These are phyloP conservation scores for Tulasnella sp. DNA, from an alignment of 768 basidiomycete genomes.

Conservation along the genomic window DNA sequence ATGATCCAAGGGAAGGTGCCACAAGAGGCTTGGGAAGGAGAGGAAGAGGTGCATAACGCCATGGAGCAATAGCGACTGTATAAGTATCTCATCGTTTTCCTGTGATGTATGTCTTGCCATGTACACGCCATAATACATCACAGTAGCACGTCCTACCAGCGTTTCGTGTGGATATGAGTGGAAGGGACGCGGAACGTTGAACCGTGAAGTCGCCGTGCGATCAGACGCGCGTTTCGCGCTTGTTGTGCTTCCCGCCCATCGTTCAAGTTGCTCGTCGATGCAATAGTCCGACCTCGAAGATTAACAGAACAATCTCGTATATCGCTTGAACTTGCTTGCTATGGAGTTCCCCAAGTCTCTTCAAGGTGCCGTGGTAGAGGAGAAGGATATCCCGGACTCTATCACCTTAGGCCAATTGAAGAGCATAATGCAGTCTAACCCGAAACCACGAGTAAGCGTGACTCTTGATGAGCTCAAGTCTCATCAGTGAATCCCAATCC, in stretches of 20 bases:
- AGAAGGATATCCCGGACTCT: constrained; percentile 34
- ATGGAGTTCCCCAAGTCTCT: constrained; percentile 25
- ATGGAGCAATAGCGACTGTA: constrained; percentile 5
- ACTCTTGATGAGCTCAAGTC: constrained; percentile 1
- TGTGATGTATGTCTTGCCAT: background rate
- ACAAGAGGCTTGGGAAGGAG: constrained; percentile 31
- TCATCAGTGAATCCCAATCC: background rate
- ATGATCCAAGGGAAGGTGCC: constrained; percentile 30
- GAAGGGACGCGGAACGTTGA: background rate
- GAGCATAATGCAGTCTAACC: constrained; percentile 33
- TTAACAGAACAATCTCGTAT: background rate
- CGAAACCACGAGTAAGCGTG: constrained; percentile 35
- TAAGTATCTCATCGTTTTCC: background rate
- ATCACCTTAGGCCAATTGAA: constrained; percentile 38
- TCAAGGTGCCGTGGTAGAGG: constrained; percentile 20
- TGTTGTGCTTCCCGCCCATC: background rate
- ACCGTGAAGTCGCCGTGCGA: background rate
- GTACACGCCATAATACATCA: background rate
- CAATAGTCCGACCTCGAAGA: background rate
- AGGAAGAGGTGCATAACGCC: constrained; percentile 28
- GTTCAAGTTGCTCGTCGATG: constrained; percentile 3
- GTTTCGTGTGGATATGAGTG: background rate
- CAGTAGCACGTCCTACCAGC: background rate
- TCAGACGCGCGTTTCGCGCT: background rate
- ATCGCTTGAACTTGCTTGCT: background rate